phyloP scores from a whole-genome alignment of 2,329 filamentous ascomycete species.

The Monilinia aucupariae region DNA sequence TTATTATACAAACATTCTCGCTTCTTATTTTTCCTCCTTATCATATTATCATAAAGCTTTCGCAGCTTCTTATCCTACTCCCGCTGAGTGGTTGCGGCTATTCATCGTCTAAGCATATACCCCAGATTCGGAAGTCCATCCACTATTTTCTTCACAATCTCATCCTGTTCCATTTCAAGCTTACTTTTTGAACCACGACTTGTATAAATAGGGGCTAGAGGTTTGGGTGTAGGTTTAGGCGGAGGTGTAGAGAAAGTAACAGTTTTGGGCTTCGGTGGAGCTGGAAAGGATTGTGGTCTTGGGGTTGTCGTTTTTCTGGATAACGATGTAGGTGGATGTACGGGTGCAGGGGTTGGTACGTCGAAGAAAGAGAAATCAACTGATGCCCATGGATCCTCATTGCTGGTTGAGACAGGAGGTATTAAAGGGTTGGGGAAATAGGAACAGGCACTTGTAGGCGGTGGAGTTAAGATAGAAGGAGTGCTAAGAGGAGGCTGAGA shows the following conservation, averaged over 20 bases:
- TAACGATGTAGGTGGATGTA: not conserved
- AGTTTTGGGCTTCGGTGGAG: slow-evolving; percentile 9
- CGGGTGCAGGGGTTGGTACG: not conserved
- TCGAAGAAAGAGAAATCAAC: slow-evolving; percentile 38
- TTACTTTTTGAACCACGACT: slow-evolving; percentile 22
- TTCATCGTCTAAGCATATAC: slow-evolving; percentile 35
- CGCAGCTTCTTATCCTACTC: not conserved
- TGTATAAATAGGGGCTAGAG: slow-evolving; percentile 14
- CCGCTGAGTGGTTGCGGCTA: not conserved
- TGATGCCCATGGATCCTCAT: slow-evolving; percentile 34
- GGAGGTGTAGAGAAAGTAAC: slow-evolving; percentile 11
- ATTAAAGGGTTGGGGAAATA: not conserved
- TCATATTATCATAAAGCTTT: not conserved
- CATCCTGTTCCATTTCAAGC: slow-evolving; percentile 34
- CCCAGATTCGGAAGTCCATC: slow-evolving; percentile 35
- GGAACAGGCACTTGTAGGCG: not conserved
- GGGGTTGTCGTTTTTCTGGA: slow-evolving; percentile 3
- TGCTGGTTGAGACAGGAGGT: slow-evolving; percentile 5
- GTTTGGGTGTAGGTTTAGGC: slow-evolving; percentile 1
- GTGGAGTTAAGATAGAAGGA: not conserved
- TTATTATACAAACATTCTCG: not conserved
- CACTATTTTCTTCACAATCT: slow-evolving; percentile 32
- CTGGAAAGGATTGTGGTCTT: slow-evolving; percentile 9
- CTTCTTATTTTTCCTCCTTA: not conserved
- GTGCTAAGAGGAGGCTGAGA: not conserved